Conservation (phyloP, 1,139 yeast species). For the Pichia sp. region DNA sequence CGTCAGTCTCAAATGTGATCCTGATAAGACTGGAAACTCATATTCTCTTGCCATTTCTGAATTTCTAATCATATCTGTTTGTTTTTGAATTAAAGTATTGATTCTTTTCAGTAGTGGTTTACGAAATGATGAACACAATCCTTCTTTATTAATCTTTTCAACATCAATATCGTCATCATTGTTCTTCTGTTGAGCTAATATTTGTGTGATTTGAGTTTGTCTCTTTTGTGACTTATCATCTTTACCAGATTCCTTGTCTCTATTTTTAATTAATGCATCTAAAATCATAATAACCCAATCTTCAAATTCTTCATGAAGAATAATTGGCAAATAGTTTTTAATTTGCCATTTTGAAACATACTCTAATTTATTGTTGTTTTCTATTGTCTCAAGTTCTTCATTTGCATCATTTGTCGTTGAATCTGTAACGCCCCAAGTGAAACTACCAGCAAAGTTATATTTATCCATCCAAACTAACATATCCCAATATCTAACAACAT, state of each 20-base stretch:
- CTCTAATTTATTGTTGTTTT: conserved; percentile 32
- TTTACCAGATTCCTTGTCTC: conserved; percentile 35
- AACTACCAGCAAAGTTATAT: conserved; percentile 79
- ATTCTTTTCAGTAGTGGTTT: conserved; percentile 62
- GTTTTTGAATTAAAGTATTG: conserved; percentile 57
- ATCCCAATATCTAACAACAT: conserved; percentile 82
- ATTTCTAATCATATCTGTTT: conserved; percentile 65
- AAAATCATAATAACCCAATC: conserved; percentile 79
- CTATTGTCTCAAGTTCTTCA: conserved; percentile 41
- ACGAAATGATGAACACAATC: conserved; percentile 48
- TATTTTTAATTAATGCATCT: conserved; percentile 59
- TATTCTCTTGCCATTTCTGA: conserved; percentile 61
- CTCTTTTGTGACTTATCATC: conserved; percentile 42
- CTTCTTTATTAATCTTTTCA: conserved; percentile 25
- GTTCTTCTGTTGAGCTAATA: conserved; percentile 39
- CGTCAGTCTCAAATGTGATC: conserved; percentile 51
- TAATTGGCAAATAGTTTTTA: conserved; percentile 62
- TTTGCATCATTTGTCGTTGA: conserved; percentile 1
- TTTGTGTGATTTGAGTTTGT: conserved; percentile 57
- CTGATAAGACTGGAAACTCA: conserved; percentile 66
- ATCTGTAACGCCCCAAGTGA: conserved; percentile 50
- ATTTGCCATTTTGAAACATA: conserved; percentile 79
- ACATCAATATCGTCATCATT: conserved; percentile 34
- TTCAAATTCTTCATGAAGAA: conserved; percentile 75
- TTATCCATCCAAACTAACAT: conserved; percentile 91